Conservation (phyloP, 345 rosid species). For the Linum usitatissimum region DNA sequence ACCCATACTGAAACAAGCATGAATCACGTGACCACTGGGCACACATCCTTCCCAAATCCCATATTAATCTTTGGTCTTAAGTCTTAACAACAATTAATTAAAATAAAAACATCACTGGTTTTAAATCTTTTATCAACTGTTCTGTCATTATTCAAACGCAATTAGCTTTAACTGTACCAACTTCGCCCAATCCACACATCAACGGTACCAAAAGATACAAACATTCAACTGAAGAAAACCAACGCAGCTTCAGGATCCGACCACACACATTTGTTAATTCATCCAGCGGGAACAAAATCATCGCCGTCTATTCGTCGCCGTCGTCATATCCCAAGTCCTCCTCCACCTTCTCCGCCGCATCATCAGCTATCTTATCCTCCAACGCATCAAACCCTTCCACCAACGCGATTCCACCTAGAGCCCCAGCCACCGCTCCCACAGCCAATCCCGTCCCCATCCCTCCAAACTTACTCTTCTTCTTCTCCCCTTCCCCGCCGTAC, state of each 20-base stretch:
- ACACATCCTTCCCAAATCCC: too few species aligned
- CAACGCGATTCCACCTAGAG: constrained; percentile 60
- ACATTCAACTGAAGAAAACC: background rate
- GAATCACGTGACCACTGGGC: too few species aligned
- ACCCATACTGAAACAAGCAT: too few species aligned
- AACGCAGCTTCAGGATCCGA: background rate
- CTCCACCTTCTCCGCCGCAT: constrained; percentile 9
- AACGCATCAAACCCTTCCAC: constrained; percentile 57
- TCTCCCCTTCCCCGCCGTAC: constrained; percentile 24
- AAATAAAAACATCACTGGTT: too few species aligned
- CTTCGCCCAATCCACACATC: too few species aligned
- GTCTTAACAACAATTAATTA: too few species aligned
- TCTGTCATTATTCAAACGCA: too few species aligned
- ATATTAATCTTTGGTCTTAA: too few species aligned
- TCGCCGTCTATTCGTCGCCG: background rate
- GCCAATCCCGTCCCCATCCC: constrained; percentile 59
- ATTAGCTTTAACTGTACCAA: too few species aligned
- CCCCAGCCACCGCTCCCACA: constrained; percentile 75
- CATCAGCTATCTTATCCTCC: constrained; percentile 40
- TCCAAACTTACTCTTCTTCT: constrained; percentile 57
- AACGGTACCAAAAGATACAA: too few species aligned
- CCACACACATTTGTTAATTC: background rate
- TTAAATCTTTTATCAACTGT: too few species aligned
- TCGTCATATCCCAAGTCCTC: background rate
- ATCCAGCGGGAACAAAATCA: background rate